These are phyloP conservation scores for Bimuria novae-zelandiae DNA, from an alignment of 2,329 filamentous ascomycete genomes.

Conservation along the genomic window DNA sequence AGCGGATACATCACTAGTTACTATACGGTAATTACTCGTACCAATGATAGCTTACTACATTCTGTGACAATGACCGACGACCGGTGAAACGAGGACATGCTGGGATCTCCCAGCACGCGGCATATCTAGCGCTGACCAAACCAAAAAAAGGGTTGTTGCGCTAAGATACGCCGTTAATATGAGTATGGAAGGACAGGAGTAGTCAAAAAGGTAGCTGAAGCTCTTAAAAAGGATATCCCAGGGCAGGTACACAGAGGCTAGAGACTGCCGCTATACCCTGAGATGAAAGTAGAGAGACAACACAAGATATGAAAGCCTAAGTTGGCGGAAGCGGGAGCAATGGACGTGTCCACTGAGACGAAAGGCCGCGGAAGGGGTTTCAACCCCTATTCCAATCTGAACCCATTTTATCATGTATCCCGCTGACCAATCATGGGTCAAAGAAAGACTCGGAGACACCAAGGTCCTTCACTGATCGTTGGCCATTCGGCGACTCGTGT, in stretches of 20 bases:
- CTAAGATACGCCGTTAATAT: no score
- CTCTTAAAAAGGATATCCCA: not conserved
- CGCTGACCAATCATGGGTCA: no score
- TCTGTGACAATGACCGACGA: slow-evolving; percentile 3
- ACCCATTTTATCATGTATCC: no score
- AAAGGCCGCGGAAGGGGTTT: no score
- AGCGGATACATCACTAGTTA: no score
- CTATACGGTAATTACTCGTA: not conserved
- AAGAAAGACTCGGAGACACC: no score
- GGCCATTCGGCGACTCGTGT: no score
- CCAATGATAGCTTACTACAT: not conserved
- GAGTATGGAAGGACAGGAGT: not conserved
- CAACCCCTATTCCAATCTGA: no score
- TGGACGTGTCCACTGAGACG: no score
- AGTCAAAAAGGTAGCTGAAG: not conserved
- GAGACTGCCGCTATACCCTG: not conserved
- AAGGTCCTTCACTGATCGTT: no score
- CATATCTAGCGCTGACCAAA: slow-evolving; percentile 14
- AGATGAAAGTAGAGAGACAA: not conserved
- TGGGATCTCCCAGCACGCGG: slow-evolving; percentile 10
- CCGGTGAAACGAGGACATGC: slow-evolving; percentile 8
- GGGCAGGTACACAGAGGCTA: not conserved
- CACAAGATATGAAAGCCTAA: no score
- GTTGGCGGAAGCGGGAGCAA: no score
- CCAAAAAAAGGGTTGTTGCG: not conserved